These are phyloP conservation scores for Fusarium protoensiforme DNA, from an alignment of 2,329 filamentous ascomycete genomes.

Conservation along the genomic window DNA sequence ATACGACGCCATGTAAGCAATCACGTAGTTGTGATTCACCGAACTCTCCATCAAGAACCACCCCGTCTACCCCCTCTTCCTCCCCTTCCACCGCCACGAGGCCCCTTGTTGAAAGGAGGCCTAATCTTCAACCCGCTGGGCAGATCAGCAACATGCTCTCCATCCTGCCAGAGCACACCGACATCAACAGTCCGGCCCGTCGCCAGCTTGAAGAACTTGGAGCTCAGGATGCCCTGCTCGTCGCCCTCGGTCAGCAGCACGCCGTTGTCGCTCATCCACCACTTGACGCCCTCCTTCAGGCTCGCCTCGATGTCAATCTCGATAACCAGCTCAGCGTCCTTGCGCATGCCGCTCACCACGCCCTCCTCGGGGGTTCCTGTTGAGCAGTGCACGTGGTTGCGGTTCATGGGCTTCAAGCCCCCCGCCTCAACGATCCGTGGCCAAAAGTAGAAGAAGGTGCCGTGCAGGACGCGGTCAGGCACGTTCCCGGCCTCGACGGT, in stretches of 20 bases:
- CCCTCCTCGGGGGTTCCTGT: slow-evolving; percentile 71
- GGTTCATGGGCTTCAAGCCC: slow-evolving; percentile 81
- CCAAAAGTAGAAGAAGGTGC: slow-evolving; percentile 89
- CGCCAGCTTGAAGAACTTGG: slow-evolving; percentile 78
- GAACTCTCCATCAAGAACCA: slow-evolving; percentile 8
- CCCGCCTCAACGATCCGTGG: slow-evolving; percentile 77
- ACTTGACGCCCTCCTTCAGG: slow-evolving; percentile 71
- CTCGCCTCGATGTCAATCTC: slow-evolving; percentile 79
- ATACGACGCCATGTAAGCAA: not conserved
- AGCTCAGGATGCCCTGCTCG: slow-evolving; percentile 70
- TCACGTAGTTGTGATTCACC: not conserved
- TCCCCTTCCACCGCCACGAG: slow-evolving; percentile 52
- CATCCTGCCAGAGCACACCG: slow-evolving; percentile 77
- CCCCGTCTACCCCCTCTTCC: slow-evolving; percentile 47
- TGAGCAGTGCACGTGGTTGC: slow-evolving; percentile 93
- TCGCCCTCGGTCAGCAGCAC: slow-evolving; percentile 75
- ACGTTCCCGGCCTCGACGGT: slow-evolving; percentile 67
- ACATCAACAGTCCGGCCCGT: slow-evolving; percentile 69
- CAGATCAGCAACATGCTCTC: slow-evolving; percentile 73
- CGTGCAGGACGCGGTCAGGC: slow-evolving; percentile 80
- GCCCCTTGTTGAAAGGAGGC: slow-evolving; percentile 61
- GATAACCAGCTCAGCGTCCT: slow-evolving; percentile 79
- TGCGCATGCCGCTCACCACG: slow-evolving; percentile 85
- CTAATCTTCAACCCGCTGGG: slow-evolving; percentile 67
- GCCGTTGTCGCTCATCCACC: slow-evolving; percentile 84